A percentile compares a stretch with the other conserved stretches of the same genome.
These are phyloP conservation scores for Candida vartiovaarae DNA, from an alignment of 805 yeast genomes.

Conservation along the genomic window DNA sequence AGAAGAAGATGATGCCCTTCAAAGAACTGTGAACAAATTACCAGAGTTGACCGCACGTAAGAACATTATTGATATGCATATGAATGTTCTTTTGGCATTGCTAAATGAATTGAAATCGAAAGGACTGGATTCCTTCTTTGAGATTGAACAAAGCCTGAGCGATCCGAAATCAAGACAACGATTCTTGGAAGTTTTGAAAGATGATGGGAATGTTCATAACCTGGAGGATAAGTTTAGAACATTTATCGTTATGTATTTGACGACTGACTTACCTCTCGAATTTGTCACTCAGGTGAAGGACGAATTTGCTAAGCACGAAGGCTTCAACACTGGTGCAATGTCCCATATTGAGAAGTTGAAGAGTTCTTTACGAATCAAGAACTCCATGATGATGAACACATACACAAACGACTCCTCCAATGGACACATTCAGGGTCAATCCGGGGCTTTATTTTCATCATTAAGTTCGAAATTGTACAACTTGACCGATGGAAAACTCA, in stretches of 20 bases:
- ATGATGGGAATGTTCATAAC: conserved; percentile 45
- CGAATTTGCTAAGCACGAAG: conserved; percentile 46
- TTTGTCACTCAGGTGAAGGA: conserved; percentile 55
- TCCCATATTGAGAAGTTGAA: conserved; percentile 74
- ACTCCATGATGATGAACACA: conserved; percentile 30
- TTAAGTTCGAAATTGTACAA: conserved; percentile 73
- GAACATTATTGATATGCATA: conserved; percentile 87
- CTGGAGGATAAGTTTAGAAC: conserved; percentile 84
- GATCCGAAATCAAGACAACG: conserved; percentile 47
- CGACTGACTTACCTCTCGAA: conserved; percentile 42
- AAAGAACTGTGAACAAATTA: conserved; percentile 81
- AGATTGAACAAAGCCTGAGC: conserved; percentile 78
- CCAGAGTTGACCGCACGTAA: conserved; percentile 91
- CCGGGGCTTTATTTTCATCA: conserved; percentile 61
- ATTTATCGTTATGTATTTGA: conserved; percentile 68
- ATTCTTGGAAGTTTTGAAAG: conserved; percentile 52
- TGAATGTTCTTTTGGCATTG: conserved; percentile 85
- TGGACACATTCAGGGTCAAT: conserved; percentile 22
- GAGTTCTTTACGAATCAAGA: conserved; percentile 57
- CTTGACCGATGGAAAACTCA: conserved; percentile 70
- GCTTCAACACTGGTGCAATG: conserved; percentile 57
- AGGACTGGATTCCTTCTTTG: conserved; percentile 84
- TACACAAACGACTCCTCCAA: conserved; percentile 23
- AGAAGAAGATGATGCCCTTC: conserved; percentile 50
- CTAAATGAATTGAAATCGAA: conserved; percentile 81